phyloP scores from a whole-genome alignment of 176 grass and related monocot species.

The Panicum miliaceum region DNA sequence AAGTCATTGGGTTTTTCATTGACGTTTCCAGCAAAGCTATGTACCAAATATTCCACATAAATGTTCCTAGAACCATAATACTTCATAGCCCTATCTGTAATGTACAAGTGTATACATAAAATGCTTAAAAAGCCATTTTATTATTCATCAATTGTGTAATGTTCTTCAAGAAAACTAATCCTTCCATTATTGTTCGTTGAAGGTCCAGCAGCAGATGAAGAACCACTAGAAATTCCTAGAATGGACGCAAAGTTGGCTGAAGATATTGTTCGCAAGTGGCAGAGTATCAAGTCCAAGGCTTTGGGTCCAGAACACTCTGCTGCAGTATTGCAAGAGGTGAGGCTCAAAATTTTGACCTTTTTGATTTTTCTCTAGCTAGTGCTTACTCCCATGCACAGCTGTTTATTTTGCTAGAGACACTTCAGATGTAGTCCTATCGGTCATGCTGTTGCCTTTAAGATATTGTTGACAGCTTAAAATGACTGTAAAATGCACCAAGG shows the following conservation, averaged over 20 bases:
- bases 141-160: neutral
- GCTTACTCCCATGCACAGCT: neutral
- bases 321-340: slow-evolving; percentile 73
- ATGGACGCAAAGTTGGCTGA: slow-evolving; percentile 89
- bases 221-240: slow-evolving; percentile 52
- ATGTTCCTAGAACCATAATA: neutral
- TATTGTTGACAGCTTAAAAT: neutral
- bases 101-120: neutral
- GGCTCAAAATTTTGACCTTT: neutral
- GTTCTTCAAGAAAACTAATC: slow-evolving; percentile 4
- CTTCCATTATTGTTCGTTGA: slow-evolving; percentile 26
- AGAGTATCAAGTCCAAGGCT: slow-evolving; percentile 83
- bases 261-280: slow-evolving; percentile 83
- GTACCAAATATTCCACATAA: slow-evolving; percentile 2
- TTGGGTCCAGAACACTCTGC: slow-evolving; percentile 77
- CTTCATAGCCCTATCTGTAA: neutral
- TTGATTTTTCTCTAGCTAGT: neutral
- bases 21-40: neutral
- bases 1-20: neutral
- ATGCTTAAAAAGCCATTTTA: neutral
- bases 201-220: slow-evolving; percentile 50
- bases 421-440: neutral
- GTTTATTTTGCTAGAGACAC: neutral
- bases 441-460: neutral
- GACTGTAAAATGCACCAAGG: neutral